Conservation (phyloP, 2,329 filamentous ascomycete genomes). For the Claviceps quebecensis region DNA sequence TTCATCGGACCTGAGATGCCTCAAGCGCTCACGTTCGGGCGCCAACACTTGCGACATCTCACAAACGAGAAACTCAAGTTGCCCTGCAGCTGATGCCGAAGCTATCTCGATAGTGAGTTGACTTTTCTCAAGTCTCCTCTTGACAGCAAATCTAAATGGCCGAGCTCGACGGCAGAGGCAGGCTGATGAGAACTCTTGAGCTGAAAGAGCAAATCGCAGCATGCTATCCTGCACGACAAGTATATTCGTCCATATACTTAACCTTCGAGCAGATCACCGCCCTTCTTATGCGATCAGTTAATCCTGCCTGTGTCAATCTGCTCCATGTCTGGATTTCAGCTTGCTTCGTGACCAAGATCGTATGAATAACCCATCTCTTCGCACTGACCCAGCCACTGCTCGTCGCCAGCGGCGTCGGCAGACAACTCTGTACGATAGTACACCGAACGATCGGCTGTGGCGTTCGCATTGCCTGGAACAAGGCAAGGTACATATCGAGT, state of each 20-base stretch:
- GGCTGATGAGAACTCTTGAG: no score
- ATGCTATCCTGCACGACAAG: no score
- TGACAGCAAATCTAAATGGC: no score
- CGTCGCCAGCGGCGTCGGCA: conserved; percentile 39
- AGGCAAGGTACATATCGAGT: conserved; percentile 22
- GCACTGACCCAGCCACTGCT: conserved; percentile 30
- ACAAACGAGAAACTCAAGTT: no score
- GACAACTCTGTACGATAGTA: conserved; percentile 23
- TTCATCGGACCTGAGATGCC: no score
- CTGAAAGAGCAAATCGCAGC: no score
- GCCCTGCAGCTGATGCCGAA: no score
- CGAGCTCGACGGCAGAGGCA: no score
- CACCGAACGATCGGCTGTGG: conserved; percentile 27
- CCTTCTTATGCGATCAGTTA: conserved; percentile 5
- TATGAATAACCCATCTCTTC: conserved; percentile 35
- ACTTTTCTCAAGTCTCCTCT: no score
- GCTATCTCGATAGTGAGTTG: no score
- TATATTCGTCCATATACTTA: not conserved
- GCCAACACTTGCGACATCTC: no score
- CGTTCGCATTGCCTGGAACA: conserved; percentile 40
- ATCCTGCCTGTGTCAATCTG: conserved; percentile 12
- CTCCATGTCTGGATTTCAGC: conserved; percentile 29
- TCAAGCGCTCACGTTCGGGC: no score
- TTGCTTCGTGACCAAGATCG: conserved; percentile 34
- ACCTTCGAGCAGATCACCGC: conserved; percentile 2